Base-by-base conservation (phyloP, 441 rosid genomes). In the Pelargonium australe region DNA sequence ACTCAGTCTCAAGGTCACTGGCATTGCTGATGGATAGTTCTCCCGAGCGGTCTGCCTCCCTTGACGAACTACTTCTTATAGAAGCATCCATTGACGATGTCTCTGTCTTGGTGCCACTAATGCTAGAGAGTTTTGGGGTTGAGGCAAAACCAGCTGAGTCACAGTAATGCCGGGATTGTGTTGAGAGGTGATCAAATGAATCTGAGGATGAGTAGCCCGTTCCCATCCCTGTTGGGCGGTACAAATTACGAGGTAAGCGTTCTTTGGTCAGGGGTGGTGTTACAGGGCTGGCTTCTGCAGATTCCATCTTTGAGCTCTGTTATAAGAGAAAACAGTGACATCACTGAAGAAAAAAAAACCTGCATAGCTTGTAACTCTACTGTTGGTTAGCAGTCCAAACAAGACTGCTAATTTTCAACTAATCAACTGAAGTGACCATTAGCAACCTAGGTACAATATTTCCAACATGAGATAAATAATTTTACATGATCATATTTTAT, bases 81-180 rank as follows among this genome's bases (percentile, higher is more conserved):
- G 98, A 92, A 60, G 96, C 96, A 80, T 90, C 97, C 83, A 89
- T 85, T 0, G 97, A 89, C 16, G 97, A 94, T 69, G 83, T 86
- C 78, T 94, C 97, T 64, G 95, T 94, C 84, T 94, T 94, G 74
- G 93, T 83, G 25, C 87, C 97, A 73, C 95, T 87, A 23, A 91
- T 84, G 84, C 91, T 91, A 13, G 97, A 94, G 40, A 87, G 83
- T 78, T 94, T 91, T 44, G 95, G 98, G 31, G 98, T 94, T 1
- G 98, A 88, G 73, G 78, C 78, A 64, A 84, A 80, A 63, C 89
- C 85, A 58, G 73, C 73, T 14, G 98, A 89, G 71, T 89, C 97
- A 67, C 83, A 72, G 76, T 85, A 89, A 75, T 83, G 79, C 3
- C 86, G 92, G 43, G 82, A 81, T 64, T 88, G 96, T 73, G 71